These are phyloP conservation scores for Podospora tetraspora DNA, from an alignment of 495 filamentous ascomycete species.

Conservation along the genomic window DNA sequence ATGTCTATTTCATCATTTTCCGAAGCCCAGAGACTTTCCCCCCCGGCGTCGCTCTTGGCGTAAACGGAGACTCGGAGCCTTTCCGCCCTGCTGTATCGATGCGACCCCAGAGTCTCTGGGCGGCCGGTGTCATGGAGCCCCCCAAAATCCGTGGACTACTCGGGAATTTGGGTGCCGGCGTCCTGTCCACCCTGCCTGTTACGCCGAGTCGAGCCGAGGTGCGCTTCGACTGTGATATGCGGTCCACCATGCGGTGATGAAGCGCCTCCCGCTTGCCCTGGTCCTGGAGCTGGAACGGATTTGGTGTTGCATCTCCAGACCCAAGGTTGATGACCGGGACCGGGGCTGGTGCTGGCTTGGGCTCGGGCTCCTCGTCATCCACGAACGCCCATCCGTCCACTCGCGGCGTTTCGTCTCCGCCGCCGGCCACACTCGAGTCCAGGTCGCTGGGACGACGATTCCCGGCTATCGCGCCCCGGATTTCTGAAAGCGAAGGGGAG, in stretches of 20 bases:
- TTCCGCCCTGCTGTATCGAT: slow-evolving; percentile 52
- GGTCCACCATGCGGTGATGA: slow-evolving; percentile 88
- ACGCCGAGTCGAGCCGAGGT: slow-evolving; percentile 41
- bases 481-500: slow-evolving; percentile 78
- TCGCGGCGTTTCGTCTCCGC: slow-evolving; percentile 72
- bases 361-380: slow-evolving; percentile 61
- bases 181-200: slow-evolving; percentile 53
- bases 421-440: slow-evolving; percentile 56
- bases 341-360: slow-evolving; percentile 25
- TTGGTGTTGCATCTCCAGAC: slow-evolving; percentile 56
- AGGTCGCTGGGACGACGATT: slow-evolving; percentile 57
- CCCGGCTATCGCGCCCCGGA: slow-evolving; percentile 82
- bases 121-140: slow-evolving; percentile 67
- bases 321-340: slow-evolving; percentile 47
- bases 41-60: slow-evolving; percentile 18
- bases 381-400: slow-evolving; percentile 94
- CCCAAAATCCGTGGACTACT: slow-evolving; percentile 64
- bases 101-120: slow-evolving; percentile 65
- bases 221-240: slow-evolving; percentile 67
- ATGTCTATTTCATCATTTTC: slow-evolving; percentile 16
- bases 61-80: slow-evolving; percentile 47
- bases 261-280: slow-evolving; percentile 74
- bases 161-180: slow-evolving; percentile 65
- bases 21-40: slow-evolving; percentile 22
- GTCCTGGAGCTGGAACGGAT: slow-evolving; percentile 78